A percentile compares a stretch with the other conserved stretches of the same genome.
phyloP scores from a whole-genome alignment of 148 eudicot species.

The Rhododendron kiyosumense region DNA sequence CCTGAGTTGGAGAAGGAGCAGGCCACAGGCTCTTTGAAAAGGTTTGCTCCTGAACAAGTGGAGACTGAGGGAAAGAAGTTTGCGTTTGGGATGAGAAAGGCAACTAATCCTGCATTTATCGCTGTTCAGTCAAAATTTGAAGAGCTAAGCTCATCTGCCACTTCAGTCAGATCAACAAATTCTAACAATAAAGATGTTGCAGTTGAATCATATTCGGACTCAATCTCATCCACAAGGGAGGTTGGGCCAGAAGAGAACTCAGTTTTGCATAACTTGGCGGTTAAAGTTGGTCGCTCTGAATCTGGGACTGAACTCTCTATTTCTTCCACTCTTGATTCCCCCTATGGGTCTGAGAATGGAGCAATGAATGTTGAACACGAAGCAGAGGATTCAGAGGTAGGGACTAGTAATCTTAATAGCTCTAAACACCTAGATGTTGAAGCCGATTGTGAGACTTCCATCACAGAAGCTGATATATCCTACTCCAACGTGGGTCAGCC shows the following conservation, averaged over 20 bases:
- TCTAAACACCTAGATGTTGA: conserved; percentile 19
- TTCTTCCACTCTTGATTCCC: conserved; percentile 88
- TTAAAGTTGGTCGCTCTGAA: conserved; percentile 58
- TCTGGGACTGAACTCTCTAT: conserved; percentile 91
- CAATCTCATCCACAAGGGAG: conserved; percentile 27
- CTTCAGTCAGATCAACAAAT: conserved; percentile 30
- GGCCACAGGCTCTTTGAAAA: conserved; percentile 29
- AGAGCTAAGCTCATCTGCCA: conserved; percentile 44
- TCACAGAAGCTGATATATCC: conserved; percentile 21
- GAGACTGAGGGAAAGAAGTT: conserved; percentile 59
- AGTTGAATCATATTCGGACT: conserved; percentile 29
- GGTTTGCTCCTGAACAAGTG: conserved; percentile 39
- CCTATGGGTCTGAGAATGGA: conserved; percentile 54
- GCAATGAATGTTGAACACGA: conserved; percentile 32
- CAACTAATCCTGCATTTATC: conserved; percentile 62
- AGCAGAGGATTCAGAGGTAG: conserved; percentile 27
- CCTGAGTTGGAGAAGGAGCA: conserved; percentile 37
- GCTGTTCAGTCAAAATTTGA: conserved; percentile 71
- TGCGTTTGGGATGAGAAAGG: conserved; percentile 46
- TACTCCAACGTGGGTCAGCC: conserved; percentile 22
- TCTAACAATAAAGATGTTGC: conserved; percentile 27
- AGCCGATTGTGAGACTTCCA: conserved; percentile 21
- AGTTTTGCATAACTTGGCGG: conserved; percentile 22
- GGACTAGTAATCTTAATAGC: conserved; percentile 9
- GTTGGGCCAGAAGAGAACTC: conserved; percentile 26